Evolutionary conservation across 2,329 filamentous ascomycete species (phyloP).

Genomic region (Diplodia scrobiculata): DNA sequence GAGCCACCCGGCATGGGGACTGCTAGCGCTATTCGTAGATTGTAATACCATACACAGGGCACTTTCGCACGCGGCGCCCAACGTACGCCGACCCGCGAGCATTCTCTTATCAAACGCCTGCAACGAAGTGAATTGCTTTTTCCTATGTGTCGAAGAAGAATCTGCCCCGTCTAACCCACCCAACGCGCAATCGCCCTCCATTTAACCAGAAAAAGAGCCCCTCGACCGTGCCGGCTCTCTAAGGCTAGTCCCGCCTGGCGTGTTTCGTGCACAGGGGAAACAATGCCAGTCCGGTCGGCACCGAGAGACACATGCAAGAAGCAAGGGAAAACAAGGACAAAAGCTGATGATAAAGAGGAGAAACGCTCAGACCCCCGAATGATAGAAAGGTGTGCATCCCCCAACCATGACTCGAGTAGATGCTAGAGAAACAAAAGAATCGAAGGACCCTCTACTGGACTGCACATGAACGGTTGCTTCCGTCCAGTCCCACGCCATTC

Average conservation of each 20-base stretch:
- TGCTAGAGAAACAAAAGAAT: conserved; percentile 22
- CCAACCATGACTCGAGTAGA: conserved; percentile 20
- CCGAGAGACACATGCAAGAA: not conserved
- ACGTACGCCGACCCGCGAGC: conserved; percentile 1
- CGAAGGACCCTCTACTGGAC: conserved; percentile 22
- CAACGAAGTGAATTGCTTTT: conserved; percentile 19
- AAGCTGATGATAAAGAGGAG: conserved; percentile 22
- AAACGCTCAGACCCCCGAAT: conserved; percentile 22
- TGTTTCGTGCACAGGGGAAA: not conserved
- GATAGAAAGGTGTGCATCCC: conserved; percentile 22
- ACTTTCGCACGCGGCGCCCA: not conserved
- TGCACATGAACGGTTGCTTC: conserved; percentile 17
- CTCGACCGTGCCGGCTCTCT: not conserved
- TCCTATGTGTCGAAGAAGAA: conserved; percentile 25
- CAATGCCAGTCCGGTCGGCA: conserved; percentile 7
- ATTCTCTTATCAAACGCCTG: conserved; percentile 3
- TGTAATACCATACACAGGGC: conserved; percentile 22
- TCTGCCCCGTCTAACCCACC: conserved; percentile 21
- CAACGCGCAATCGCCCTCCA: conserved; percentile 19
- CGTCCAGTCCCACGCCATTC: conserved; percentile 17
- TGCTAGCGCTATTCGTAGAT: conserved; percentile 7
- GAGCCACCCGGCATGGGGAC: not conserved
- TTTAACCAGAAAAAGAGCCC: conserved; percentile 7
- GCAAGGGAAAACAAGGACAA: not conserved
- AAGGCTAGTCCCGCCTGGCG: not conserved